These are phyloP conservation scores for Coleophoma cylindrospora DNA, from an alignment of 2,329 filamentous ascomycete genomes.

Conservation along the genomic window DNA sequence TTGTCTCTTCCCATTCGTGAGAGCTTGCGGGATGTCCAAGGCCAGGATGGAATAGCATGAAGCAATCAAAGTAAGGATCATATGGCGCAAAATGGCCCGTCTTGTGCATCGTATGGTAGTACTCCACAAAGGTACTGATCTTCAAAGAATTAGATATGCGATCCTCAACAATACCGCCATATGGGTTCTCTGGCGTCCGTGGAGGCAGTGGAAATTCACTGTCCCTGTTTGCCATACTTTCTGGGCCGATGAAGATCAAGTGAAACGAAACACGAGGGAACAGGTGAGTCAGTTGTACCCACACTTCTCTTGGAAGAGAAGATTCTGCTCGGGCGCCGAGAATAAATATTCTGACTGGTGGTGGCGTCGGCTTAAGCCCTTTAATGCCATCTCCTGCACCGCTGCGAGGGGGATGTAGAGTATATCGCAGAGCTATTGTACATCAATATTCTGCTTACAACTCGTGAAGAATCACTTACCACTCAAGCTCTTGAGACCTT, in stretches of 20 bases:
- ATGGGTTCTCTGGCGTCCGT: conserved; percentile 81
- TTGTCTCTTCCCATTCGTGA: conserved; percentile 89
- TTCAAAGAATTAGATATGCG: conserved; percentile 85
- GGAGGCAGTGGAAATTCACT: conserved; percentile 87
- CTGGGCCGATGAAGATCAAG: conserved; percentile 89
- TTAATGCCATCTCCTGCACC: conserved; percentile 72
- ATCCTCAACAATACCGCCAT: conserved; percentile 90
- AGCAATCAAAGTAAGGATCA: conserved; percentile 97
- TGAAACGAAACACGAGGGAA: conserved; percentile 93
- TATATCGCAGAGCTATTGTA: conserved; percentile 76
- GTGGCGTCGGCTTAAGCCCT: conserved; percentile 76
- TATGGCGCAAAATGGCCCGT: conserved; percentile 89
- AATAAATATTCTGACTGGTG: conserved; percentile 87
- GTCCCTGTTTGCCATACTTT: conserved; percentile 92
- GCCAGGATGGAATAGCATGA: conserved; percentile 94
- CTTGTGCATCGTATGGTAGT: conserved; percentile 94
- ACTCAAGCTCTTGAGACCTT: conserved; percentile 90
- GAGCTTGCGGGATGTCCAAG: conserved; percentile 89
- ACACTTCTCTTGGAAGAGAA: conserved; percentile 86
- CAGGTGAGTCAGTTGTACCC: conserved; percentile 89
- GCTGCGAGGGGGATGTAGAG: conserved; percentile 77
- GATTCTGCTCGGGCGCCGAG: conserved; percentile 96
- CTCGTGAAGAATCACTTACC: conserved; percentile 51
- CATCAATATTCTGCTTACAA: conserved; percentile 8
- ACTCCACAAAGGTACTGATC: conserved; percentile 95